Evolutionary conservation across 2,329 filamentous ascomycete species (phyloP).

Genomic region (Ophioceras dolichostomum): DNA sequence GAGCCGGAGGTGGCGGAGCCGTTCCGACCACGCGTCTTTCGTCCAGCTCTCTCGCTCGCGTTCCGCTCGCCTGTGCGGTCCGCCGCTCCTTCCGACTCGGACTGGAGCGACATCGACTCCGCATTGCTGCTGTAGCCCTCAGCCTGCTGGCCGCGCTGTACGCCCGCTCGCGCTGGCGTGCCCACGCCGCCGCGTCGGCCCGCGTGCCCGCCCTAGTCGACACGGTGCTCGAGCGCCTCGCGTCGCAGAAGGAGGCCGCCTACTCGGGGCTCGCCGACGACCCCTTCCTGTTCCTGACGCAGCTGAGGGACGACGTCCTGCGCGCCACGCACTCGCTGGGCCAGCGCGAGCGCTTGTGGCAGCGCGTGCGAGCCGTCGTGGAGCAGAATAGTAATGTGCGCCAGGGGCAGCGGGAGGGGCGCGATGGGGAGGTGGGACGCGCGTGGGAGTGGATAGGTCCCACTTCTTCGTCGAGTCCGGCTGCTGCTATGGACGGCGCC

Average conservation of each 20-base stretch:
- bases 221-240: constrained; percentile 71
- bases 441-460: constrained; percentile 63
- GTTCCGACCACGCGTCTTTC: constrained; percentile 54
- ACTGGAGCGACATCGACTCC: constrained; percentile 77
- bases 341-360: constrained; percentile 74
- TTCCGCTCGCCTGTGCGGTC: constrained; percentile 77
- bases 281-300: constrained; percentile 73
- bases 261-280: constrained; percentile 44
- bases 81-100: constrained; percentile 66
- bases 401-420: constrained; percentile 55
- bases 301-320: constrained; percentile 83
- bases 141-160: constrained; percentile 44
- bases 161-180: constrained; percentile 48
- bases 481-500: constrained; percentile 21
- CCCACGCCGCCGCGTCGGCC: constrained; percentile 51
- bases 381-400: constrained; percentile 91
- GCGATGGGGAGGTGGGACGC: constrained; percentile 51
- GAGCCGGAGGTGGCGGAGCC: constrained; percentile 53
- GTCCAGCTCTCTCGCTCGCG: constrained; percentile 80
- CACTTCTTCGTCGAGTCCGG: no score
- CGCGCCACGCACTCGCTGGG: constrained; percentile 66
- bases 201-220: constrained; percentile 75
- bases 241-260: constrained; percentile 73
- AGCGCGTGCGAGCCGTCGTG: constrained; percentile 68
- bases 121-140: constrained; percentile 56